phyloP scores from a whole-genome alignment of 2,329 filamentous ascomycete genomes.

The Myriangium duriaei region DNA sequence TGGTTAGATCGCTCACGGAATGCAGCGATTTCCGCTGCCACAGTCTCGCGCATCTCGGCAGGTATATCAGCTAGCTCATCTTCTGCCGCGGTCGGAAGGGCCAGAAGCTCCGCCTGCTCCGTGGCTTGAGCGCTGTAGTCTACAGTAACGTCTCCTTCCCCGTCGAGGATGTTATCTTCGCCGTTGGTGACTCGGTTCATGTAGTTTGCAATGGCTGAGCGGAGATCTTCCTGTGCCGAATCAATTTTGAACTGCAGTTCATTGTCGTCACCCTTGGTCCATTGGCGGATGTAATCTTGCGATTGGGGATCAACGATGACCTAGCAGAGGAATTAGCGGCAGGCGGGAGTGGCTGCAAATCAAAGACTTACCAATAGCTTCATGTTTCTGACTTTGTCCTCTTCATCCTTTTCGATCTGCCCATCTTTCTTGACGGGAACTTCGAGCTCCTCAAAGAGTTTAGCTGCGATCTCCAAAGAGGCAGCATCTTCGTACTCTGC shows the following conservation, averaged over 20 bases:
- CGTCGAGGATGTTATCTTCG: slow-evolving; percentile 33
- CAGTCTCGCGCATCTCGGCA: slow-evolving; percentile 87
- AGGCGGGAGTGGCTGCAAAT: slow-evolving; percentile 24
- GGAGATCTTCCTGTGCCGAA: slow-evolving; percentile 52
- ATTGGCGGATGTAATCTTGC: slow-evolving; percentile 73
- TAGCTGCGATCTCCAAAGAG: slow-evolving; percentile 71
- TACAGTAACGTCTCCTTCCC: slow-evolving; percentile 58
- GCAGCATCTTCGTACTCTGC: slow-evolving; percentile 89
- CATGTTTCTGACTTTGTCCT: slow-evolving; percentile 24
- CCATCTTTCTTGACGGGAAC: slow-evolving; percentile 67
- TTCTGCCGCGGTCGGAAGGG: slow-evolving; percentile 64
- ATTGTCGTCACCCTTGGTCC: slow-evolving; percentile 49
- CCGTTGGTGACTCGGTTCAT: slow-evolving; percentile 16
- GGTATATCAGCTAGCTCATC: slow-evolving; percentile 94
- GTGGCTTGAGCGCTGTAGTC: slow-evolving; percentile 47
- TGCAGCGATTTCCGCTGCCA: slow-evolving; percentile 83
- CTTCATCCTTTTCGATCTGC: slow-evolving; percentile 29
- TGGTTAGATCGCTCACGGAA: slow-evolving; percentile 87
- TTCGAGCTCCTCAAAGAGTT: slow-evolving; percentile 69
- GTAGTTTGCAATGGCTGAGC: slow-evolving; percentile 5
- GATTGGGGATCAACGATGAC: slow-evolving; percentile 62
- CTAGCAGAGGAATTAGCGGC: neutral
- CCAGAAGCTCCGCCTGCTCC: slow-evolving; percentile 66
- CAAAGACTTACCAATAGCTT: slow-evolving; percentile 26
- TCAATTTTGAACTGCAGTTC: slow-evolving; percentile 56